Conservation (phyloP, 2,329 filamentous ascomycete genomes). For the Cladophialophora chaetospira region DNA sequence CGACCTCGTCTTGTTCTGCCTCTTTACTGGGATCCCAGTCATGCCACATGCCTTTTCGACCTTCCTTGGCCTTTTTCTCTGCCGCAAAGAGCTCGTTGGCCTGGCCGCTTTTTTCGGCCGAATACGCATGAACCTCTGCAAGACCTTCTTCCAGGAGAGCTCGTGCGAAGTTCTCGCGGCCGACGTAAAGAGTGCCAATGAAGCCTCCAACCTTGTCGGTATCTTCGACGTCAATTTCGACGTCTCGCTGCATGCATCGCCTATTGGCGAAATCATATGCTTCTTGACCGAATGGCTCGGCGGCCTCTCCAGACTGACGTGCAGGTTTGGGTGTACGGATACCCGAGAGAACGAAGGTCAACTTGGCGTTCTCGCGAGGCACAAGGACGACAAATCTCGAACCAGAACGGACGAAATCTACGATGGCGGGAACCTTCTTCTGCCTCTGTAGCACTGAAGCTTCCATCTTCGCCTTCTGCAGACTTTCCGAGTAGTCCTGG, state of each 20-base stretch:
- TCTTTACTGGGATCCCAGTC: conserved; percentile 93
- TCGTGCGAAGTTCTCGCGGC: conserved; percentile 95
- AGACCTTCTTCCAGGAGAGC: conserved; percentile 89
- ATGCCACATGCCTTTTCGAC: conserved; percentile 84
- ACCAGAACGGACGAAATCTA: conserved; percentile 97
- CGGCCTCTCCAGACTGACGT: conserved; percentile 74
- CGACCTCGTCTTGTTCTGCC: conserved; percentile 59
- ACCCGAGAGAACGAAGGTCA: conserved; percentile 91
- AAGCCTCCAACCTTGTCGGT: conserved; percentile 97
- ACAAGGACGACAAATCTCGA: conserved; percentile 91
- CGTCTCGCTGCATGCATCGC: conserved; percentile 89
- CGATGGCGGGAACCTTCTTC: conserved; percentile 87
- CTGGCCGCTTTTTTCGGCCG: conserved; percentile 92
- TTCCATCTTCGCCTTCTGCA: conserved; percentile 95
- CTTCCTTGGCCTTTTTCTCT: conserved; percentile 86
- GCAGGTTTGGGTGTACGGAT: conserved; percentile 89
- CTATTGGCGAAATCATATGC: conserved; percentile 88
- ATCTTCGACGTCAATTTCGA: conserved; percentile 91
- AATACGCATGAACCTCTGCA: conserved; percentile 89
- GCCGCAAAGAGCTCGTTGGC: conserved; percentile 83
- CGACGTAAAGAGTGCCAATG: conserved; percentile 90
- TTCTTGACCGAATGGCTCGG: conserved; percentile 93
- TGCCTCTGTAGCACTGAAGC: conserved; percentile 84
- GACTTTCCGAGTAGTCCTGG: conserved; percentile 84
- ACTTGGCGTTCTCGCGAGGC: conserved; percentile 87